A percentile compares a stretch with the other conserved stretches of the same genome.
phyloP scores from a whole-genome alignment of 2,329 filamentous ascomycete genomes.

The Fonsecaea pugnacius region DNA sequence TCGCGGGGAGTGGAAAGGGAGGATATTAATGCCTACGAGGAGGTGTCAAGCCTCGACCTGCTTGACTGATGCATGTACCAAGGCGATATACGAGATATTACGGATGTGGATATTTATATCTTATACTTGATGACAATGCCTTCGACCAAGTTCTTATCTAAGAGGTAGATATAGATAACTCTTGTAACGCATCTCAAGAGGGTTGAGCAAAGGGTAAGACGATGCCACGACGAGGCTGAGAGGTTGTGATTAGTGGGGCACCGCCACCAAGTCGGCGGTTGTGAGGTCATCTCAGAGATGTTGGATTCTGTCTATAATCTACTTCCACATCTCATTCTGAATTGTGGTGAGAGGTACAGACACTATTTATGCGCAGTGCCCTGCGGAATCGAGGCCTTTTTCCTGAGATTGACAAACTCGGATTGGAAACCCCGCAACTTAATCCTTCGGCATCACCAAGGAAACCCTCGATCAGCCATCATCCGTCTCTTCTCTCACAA shows the following conservation, averaged over 20 bases:
- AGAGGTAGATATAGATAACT: no score
- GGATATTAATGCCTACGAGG: conserved; percentile 25
- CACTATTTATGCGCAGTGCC: not conserved
- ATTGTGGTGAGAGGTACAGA: not conserved
- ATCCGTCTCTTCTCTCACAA: not conserved
- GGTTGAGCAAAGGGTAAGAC: no score
- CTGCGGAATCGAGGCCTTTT: not conserved
- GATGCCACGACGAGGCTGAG: not conserved
- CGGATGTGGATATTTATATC: not conserved
- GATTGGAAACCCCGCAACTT: not conserved
- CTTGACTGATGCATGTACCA: conserved; percentile 21
- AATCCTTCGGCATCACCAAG: not conserved
- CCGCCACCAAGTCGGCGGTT: no score
- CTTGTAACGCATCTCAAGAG: no score
- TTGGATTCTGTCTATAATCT: not conserved
- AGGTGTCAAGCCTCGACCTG: conserved; percentile 25
- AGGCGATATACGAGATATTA: not conserved
- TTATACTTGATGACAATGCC: no score
- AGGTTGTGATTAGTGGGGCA: not conserved
- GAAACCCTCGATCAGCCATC: not conserved
- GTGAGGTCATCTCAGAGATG: not conserved
- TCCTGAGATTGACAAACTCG: not conserved
- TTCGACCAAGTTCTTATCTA: no score
- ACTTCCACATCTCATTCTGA: not conserved
- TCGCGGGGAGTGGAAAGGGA: conserved; percentile 37